Evolutionary conservation across 345 rosid species (phyloP), one percentile per base, ranked within the genome.

Genomic region (Citrus cavaleriei): DNA sequence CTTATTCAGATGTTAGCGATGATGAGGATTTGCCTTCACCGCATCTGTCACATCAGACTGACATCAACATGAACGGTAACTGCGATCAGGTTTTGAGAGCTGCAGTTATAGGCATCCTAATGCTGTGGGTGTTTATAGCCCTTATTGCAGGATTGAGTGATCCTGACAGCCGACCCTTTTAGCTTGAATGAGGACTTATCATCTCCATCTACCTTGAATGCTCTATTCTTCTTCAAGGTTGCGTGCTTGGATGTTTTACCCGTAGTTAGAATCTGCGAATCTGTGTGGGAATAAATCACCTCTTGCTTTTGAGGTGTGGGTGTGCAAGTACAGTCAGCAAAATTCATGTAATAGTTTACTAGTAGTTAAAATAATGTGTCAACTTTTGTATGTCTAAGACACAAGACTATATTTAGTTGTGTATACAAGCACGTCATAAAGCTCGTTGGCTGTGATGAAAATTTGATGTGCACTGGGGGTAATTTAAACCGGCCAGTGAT

Each of bases 41-140:
- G 4, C 70, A 10, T 78, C 67, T 69, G 35, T 72, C 57, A 24
- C 76, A 30, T 42, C 88, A 78, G 63, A 81, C 76, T 30, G 88
- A 86, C 72, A 42, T 78, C 65, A 80, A 83, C 81, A 42, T 37
- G 57, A 87, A 74, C 37, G 83, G 67, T 77, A 71, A 65, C 69
- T 94, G 91, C 84, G 84, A 85, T 83, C 86, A 88, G 57, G 83
- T 89, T 65, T 67, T 91, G 64, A 88, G 91, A 85, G 90, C 90
- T 73, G 89, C 91, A 35, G 78, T 92, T 66, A 82, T 92, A 73
- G 86, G 88, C 67, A 54, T 91, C 62, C 90, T 95, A 73, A 95
- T 93, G 91, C 65, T 91, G 46, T 92, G 92, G 87, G 83, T 81
- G 77, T 78, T 90, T 2, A 34, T 91, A 12, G 95, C 91, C 28